Evolutionary conservation across 257 asterid genomes (phyloP), one percentile per base, ranked within the genome.

Genomic region (Striga asiatica): DNA sequence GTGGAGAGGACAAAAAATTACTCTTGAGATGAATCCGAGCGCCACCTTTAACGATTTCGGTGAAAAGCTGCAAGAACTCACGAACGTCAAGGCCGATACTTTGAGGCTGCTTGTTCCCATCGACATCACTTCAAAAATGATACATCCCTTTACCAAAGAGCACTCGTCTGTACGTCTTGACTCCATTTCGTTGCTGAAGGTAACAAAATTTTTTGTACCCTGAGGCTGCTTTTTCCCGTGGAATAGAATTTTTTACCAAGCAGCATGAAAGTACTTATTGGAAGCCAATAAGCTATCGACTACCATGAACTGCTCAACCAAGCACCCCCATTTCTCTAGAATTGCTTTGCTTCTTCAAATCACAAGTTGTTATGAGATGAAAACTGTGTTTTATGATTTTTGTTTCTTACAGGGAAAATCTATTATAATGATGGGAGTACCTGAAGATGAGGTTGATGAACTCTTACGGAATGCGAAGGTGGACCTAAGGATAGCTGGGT

Each of bases 381-480:
- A n/a, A n/a, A n/a, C n/a, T n/a, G n/a, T n/a, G n/a, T n/a, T n/a
- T n/a, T n/a, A n/a, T n/a, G n/a, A n/a, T n/a, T n/a, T n/a, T n/a
- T n/a, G n/a, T n/a, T n/a, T n/a, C n/a, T n/a, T n/a, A n/a, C 74
- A 89, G 96, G 95, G 78, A 27, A 85, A 76, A 64, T 65, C 93
- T 55, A 68, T 89, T 53, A 78, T 83, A 76, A 89, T 89, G 97
- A 74, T 89, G 93, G 98, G 98, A 62, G 93, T 87, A 12, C 82
- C 77, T 39, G 73, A 74, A 66, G 75, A 65, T 54, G 98, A 91
- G 79, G 74, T 91, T 29, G 92, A 87, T 67, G 94, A 91, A 66
- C 75, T 87, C 64, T 49, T 76, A 41, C 67, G 71, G 67, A 84
- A 64, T 67, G 83, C 72, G 11, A 78, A 82, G 73, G 62, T 21